Evolutionary conservation across 345 rosid species (phyloP), one percentile per base, ranked within the genome.

Genomic region (Pseudoturritis turrita): DNA sequence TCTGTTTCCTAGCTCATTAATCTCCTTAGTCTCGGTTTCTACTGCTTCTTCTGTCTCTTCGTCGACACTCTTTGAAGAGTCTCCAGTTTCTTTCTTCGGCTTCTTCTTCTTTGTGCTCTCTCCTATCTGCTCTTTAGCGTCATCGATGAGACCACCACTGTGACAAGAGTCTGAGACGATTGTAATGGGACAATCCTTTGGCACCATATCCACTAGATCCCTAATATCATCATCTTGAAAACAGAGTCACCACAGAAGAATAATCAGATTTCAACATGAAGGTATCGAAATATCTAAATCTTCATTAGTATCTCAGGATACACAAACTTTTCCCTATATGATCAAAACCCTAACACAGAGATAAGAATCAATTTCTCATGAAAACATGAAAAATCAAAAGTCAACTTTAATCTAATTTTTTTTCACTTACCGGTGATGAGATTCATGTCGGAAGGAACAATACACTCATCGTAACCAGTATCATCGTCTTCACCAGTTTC

Each of bases 401-500:
- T 49, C 57, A 47, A 59, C 18, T 35, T 25, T 13, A 8, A 22
- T 61, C 3, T 31, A 7, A n/a, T 14, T 1, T 26, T 1, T 26
- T 28, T 36, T 45, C 1, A 61, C 53, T n/a, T 28, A 90, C 98
- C 97, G 40, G 96, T 90, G 73, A 91, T 87, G 59, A 93, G 94
- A 79, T 90, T 93, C 98, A 90, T 93, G 47, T 93, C 98, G 62
- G 81, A 85, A 36, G 98, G 98, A 29, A 89, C 97, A 69, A 94
- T 87, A 83, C 97, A 90, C 73, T 90, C 98, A 74, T 94, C 98
- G 51, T 77, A 94, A 45, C 98, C 98, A 53, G 97, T 94, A 64
- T 94, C 98, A 64, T 94, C 98, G 25, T 89, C 92, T 77, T 93
- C 97, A 4, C 98, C 97, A 21, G 97, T 86, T 84, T 93, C 97